A percentile compares a stretch with the other conserved stretches of the same genome.
phyloP scores from a whole-genome alignment of 1,284 basidiomycete genomes.

The Fomitiporia mediterranea region DNA sequence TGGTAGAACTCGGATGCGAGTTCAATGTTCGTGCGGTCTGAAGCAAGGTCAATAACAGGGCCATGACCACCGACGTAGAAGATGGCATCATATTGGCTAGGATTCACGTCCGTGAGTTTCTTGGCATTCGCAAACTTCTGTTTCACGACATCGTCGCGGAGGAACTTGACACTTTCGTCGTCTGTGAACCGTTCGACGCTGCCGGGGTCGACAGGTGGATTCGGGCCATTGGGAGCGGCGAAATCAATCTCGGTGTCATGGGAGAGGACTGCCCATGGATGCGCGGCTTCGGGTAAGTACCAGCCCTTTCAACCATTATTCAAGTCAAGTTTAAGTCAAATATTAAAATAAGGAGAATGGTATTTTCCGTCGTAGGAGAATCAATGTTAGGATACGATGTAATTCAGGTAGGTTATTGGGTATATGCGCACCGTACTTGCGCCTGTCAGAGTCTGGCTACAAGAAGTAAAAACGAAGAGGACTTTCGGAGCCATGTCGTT shows the following conservation, averaged over 20 bases:
- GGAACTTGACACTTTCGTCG: conserved; percentile 57
- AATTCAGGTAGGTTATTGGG: not conserved
- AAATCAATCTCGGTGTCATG: conserved; percentile 60
- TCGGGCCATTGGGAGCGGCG: conserved; percentile 65
- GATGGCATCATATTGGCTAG: conserved; percentile 62
- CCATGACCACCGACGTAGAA: conserved; percentile 80
- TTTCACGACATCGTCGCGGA: conserved; percentile 54
- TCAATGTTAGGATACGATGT: not conserved
- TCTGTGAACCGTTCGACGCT: conserved; percentile 59
- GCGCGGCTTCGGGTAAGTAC: conserved; percentile 74
- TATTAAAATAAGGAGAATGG: too few relatives aligned
- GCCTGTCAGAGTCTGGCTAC: conserved; percentile 55
- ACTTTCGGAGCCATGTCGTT: conserved; percentile 36
- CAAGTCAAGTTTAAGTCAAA: too few relatives aligned
- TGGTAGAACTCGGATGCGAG: conserved; percentile 63
- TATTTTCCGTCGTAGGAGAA: not conserved
- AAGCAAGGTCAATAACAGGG: conserved; percentile 63
- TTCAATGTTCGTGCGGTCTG: conserved; percentile 52
- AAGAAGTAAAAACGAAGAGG: conserved; percentile 76
- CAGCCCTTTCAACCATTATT: conserved; percentile 42
- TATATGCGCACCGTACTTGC: conserved; percentile 45
- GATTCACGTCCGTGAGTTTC: conserved; percentile 56
- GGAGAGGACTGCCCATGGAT: conserved; percentile 71
- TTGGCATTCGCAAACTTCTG: conserved; percentile 57
- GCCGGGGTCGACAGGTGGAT: conserved; percentile 65